These are phyloP conservation scores for Paramecium caudatum DNA, from an alignment of 73 alveolate species.

Conservation along the genomic window DNA sequence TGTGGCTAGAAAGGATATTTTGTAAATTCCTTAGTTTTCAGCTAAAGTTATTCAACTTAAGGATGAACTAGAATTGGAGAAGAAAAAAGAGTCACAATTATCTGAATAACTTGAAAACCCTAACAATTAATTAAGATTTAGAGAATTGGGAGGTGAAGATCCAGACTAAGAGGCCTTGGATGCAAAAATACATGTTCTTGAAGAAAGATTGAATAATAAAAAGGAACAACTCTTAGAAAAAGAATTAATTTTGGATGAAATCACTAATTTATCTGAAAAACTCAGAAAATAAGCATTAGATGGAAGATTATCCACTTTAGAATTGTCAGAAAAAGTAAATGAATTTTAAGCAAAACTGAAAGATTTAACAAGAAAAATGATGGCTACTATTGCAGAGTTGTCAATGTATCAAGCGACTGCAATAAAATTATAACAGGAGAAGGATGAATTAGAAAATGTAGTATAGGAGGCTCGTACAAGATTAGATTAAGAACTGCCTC, in stretches of 20 bases:
- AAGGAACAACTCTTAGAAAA: constrained; percentile 95
- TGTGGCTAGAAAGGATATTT: constrained; percentile 93
- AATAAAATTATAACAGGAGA: constrained; percentile 90
- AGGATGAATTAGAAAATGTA: constrained; percentile 91
- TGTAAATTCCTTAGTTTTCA: constrained; percentile 94
- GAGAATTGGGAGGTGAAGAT: constrained; percentile 97
- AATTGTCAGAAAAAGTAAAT: constrained; percentile 95
- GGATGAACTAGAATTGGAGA: constrained; percentile 86
- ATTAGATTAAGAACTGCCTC: constrained; percentile 93
- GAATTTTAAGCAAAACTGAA: constrained; percentile 94
- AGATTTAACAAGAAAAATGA: constrained; percentile 94
- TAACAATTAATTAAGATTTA: constrained; percentile 89
- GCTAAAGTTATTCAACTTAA: constrained; percentile 86
- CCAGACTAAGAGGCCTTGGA: constrained; percentile 96
- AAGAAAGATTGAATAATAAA: constrained; percentile 95
- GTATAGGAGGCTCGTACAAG: constrained; percentile 85
- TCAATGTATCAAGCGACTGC: constrained; percentile 98
- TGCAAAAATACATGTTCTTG: constrained; percentile 95
- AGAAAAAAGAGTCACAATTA: constrained; percentile 77
- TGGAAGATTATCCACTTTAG: constrained; percentile 94
- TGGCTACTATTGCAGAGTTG: constrained; percentile 97
- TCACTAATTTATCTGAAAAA: constrained; percentile 95
- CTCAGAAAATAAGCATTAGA: constrained; percentile 95
- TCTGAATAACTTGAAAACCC: constrained; percentile 96
- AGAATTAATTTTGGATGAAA: constrained; percentile 97